Evolutionary conservation across 495 filamentous ascomycete genomes (phyloP).

Genomic region (Xylaria longipes): DNA sequence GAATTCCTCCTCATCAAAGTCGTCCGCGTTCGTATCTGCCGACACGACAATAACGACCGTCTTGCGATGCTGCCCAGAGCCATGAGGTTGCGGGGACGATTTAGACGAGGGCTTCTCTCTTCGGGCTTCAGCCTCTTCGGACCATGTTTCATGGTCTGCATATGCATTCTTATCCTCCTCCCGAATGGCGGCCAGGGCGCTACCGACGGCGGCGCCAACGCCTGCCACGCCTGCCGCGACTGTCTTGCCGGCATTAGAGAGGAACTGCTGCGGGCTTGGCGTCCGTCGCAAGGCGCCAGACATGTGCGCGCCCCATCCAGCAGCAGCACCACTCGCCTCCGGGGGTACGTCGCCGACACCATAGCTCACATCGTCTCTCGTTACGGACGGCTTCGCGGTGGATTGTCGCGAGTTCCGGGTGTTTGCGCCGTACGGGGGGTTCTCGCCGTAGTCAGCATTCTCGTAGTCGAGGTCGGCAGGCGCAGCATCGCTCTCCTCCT

Average conservation of each 20-base stretch:
- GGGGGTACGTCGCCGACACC: slow-evolving; percentile 47
- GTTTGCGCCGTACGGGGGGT: slow-evolving; percentile 58
- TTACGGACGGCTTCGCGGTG: slow-evolving; percentile 38
- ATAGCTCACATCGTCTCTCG: slow-evolving; percentile 42
- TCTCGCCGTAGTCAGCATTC: slow-evolving; percentile 56
- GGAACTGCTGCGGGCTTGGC: slow-evolving; percentile 86
- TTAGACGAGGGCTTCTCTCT: slow-evolving; percentile 42
- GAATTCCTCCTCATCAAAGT: slow-evolving; percentile 65
- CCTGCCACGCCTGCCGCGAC: slow-evolving; percentile 82
- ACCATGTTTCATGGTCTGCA: slow-evolving; percentile 84
- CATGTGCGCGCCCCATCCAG: slow-evolving; percentile 75
- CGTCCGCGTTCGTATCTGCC: slow-evolving; percentile 67
- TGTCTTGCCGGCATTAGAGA: slow-evolving; percentile 77
- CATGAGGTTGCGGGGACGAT: slow-evolving; percentile 33
- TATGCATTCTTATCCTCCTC: slow-evolving; percentile 83
- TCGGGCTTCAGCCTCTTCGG: slow-evolving; percentile 71
- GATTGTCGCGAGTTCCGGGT: slow-evolving; percentile 46
- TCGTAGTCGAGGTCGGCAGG: slow-evolving; percentile 56
- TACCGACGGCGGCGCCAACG: slow-evolving; percentile 79
- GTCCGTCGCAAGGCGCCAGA: slow-evolving; percentile 84
- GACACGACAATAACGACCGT: slow-evolving; percentile 86
- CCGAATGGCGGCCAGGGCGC: slow-evolving; percentile 79
- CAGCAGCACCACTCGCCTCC: slow-evolving; percentile 42
- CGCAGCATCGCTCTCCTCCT: slow-evolving; percentile 51
- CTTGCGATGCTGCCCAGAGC: slow-evolving; percentile 62